Conservation (phyloP, 768 basidiomycete species). For the Serendipita indica region DNA sequence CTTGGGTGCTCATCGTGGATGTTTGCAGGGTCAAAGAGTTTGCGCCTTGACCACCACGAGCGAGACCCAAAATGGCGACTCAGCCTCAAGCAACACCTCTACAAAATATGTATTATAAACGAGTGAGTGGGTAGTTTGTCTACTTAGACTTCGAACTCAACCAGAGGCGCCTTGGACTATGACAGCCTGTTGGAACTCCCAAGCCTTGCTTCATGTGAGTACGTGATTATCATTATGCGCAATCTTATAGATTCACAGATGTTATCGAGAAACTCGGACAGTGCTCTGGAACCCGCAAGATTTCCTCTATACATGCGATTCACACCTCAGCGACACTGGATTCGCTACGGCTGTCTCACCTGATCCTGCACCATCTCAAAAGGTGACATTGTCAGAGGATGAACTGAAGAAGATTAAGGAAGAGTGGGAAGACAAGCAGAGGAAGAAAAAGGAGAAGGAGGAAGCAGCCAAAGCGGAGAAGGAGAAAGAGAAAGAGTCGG, state of each 20-base stretch:
- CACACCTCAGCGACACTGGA: constrained; percentile 65
- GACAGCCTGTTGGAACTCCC: constrained; percentile 65
- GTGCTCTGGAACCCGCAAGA: constrained; percentile 76
- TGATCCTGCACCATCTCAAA: constrained; percentile 17
- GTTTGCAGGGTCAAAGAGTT: neutral
- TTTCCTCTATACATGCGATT: constrained; percentile 71
- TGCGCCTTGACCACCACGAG: neutral
- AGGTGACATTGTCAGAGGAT: constrained; percentile 34
- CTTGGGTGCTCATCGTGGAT: constrained; percentile 55
- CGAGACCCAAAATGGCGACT: neutral
- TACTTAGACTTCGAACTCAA: neutral
- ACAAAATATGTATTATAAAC: constrained; percentile 40
- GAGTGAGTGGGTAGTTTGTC: constrained; percentile 9
- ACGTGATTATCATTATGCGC: neutral
- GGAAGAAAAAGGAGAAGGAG: constrained; percentile 39
- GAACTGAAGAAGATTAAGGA: constrained; percentile 65
- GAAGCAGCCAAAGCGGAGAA: constrained; percentile 31
- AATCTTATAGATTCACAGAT: constrained; percentile 20
- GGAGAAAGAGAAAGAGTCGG: constrained; percentile 23
- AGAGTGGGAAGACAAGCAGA: constrained; percentile 68
- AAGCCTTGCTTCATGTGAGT: constrained; percentile 55
- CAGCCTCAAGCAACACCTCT: constrained; percentile 14
- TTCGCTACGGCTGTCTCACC: constrained; percentile 45
- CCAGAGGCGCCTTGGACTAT: neutral
- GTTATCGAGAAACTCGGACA: constrained; percentile 63